Base-by-base conservation (phyloP, 2,329 filamentous ascomycete genomes). In the Rutstroemia sp. region DNA sequence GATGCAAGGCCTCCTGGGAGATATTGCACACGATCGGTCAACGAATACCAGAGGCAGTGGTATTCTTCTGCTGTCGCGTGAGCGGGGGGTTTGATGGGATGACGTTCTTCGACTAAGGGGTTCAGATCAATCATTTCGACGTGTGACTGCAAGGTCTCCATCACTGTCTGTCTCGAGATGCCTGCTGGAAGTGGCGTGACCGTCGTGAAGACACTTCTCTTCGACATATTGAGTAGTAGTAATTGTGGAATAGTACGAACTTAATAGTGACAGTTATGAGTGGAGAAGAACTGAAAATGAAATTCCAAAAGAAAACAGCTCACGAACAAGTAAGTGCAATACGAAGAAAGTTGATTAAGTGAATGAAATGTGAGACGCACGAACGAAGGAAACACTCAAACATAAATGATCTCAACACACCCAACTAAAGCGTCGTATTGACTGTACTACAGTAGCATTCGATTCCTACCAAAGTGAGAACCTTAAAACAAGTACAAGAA, bases 111-210 rank as follows among this genome's bases (percentile, higher is more conserved):
- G 55, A 95, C 86, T 17, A 54, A 16, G 8, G 55, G 55, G 12
- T 57, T 57, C 57, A 95, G 76, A 68, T 92, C 86, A 66, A 95
- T 95, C 86, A 96, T 95, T 64, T 84, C 84, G 50, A 78, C 70
- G 72, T 95, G 89, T 70, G 87, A 79, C 70, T 90, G 88, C 34
- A 95, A 82, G 63, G 89, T 88, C 54, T 82, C 77, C 61, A 95
- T 70, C 44, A 89, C 88, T n/a, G 81, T 78, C 62, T 86, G 78
- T 54, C 89, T 82, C 48, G 82, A 77, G 62, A 94, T 80, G 63
- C 77, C 76, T 2, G 80, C 64, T 8, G 91, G 90, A 34, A 95
- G 78, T 17, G 89, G 87, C 27, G 88, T 94, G 64, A 92, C 83
- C 47, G 82, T 87, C 41, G 88, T 94, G 73, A 92, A 90, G 34